phyloP scores from a whole-genome alignment of 2,329 filamentous ascomycete species.

The Sclerotinia subarctica region DNA sequence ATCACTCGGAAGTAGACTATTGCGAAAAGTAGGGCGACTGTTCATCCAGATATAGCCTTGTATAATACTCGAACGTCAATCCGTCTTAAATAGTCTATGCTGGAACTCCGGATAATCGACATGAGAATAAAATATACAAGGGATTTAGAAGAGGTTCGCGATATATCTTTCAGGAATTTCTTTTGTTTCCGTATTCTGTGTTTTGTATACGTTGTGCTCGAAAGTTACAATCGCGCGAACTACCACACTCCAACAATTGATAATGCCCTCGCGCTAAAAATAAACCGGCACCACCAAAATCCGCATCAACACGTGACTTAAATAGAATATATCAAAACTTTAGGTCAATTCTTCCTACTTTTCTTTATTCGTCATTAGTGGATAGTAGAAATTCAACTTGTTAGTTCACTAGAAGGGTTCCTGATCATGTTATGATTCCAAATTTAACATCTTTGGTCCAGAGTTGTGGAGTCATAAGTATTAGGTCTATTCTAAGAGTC shows the following conservation, averaged over 20 bases:
- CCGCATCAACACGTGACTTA: neutral
- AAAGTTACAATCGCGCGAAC: slow-evolving; percentile 1
- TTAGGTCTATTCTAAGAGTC: slow-evolving; percentile 22
- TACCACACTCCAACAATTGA: neutral
- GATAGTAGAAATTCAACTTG: neutral
- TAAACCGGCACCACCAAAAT: slow-evolving; percentile 3
- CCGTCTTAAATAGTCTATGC: slow-evolving; percentile 15
- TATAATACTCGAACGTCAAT: slow-evolving; percentile 10
- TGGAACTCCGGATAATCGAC: slow-evolving; percentile 22
- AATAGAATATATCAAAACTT: neutral
- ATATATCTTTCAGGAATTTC: neutral
- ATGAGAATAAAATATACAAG: slow-evolving; percentile 24
- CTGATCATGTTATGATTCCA: neutral
- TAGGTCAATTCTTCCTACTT: neutral
- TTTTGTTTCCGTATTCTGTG: neutral
- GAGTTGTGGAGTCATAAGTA: slow-evolving; percentile 10
- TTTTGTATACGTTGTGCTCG: neutral
- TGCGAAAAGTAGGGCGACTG: neutral
- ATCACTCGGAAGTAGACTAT: neutral
- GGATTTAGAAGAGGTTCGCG: neutral
- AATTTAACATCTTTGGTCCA: neutral
- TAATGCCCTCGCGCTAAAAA: slow-evolving; percentile 17
- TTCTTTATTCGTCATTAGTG: neutral
- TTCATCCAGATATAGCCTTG: slow-evolving; percentile 18
- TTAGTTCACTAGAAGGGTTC: neutral